phyloP scores from a whole-genome alignment of 2,329 filamentous ascomycete species.

The Sporothrix brunneoviolacea region DNA sequence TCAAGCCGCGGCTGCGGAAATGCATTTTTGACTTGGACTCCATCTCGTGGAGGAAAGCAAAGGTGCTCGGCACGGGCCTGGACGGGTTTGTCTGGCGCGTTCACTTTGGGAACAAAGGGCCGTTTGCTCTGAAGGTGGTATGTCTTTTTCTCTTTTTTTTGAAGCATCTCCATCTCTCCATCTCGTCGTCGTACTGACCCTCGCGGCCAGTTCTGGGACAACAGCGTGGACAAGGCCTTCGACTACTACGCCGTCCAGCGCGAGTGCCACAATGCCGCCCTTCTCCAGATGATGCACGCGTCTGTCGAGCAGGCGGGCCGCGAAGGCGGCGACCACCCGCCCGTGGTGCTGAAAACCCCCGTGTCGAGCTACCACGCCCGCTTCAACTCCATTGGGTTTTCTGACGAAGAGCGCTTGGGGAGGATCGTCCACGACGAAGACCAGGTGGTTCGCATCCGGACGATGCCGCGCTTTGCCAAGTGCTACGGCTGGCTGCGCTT shows the following conservation, averaged over 20 bases:
- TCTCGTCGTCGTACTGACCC: too few relatives aligned
- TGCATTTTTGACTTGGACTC: slow-evolving; percentile 11
- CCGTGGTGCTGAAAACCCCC: too few relatives aligned
- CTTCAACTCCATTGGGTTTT: slow-evolving; percentile 2
- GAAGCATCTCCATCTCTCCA: too few relatives aligned
- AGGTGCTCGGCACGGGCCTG: not conserved
- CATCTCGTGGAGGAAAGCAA: slow-evolving; percentile 4
- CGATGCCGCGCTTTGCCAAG: slow-evolving; percentile 11
- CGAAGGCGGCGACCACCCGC: too few relatives aligned
- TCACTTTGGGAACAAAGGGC: slow-evolving; percentile 11
- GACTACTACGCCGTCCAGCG: slow-evolving; percentile 10
- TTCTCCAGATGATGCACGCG: slow-evolving; percentile 7
- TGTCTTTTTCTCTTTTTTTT: too few relatives aligned
- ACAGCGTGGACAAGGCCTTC: not conserved
- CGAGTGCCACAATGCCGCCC: slow-evolving; percentile 11
- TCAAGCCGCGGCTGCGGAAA: slow-evolving; percentile 10
- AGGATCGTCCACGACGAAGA: too few relatives aligned
- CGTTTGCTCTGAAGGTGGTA: slow-evolving; percentile 11
- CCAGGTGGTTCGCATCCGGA: slow-evolving; percentile 1
- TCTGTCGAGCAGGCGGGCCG: not conserved
- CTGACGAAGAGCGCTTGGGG: too few relatives aligned
- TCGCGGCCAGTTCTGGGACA: slow-evolving; percentile 5
- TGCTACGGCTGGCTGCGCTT: slow-evolving; percentile 12
- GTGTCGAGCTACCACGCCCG: too few relatives aligned
- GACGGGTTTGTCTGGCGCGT: slow-evolving; percentile 11